Conservation (phyloP, 441 rosid species). For the Gossypium schwendimanii region DNA sequence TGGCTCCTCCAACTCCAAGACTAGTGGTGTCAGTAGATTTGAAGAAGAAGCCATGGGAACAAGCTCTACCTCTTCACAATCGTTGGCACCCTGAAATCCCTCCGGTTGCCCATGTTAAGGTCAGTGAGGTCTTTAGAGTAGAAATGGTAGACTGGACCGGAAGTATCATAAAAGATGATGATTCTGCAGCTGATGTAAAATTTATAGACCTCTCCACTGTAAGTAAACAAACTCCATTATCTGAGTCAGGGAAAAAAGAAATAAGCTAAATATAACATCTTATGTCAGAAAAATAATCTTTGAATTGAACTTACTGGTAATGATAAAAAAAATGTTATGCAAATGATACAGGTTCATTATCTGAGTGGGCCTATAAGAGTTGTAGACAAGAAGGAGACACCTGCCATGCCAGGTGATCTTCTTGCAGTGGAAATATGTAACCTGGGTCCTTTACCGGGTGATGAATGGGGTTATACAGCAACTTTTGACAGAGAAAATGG, state of each 20-base stretch:
- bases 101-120: slow-evolving; percentile 40
- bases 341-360: slow-evolving; percentile 63
- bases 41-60: slow-evolving; percentile 62
- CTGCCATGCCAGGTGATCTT: slow-evolving; percentile 75
- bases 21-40: slow-evolving; percentile 44
- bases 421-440: slow-evolving; percentile 82
- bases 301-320: background rate
- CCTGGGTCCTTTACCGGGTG: slow-evolving; percentile 84
- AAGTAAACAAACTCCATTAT: slow-evolving; percentile 23
- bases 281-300: background rate
- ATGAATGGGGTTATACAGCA: slow-evolving; percentile 89
- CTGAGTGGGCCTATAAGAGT: slow-evolving; percentile 76
- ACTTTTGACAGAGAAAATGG: slow-evolving; percentile 89
- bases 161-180: slow-evolving; percentile 57
- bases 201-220: slow-evolving; percentile 49
- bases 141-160: slow-evolving; percentile 85
- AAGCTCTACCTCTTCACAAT: slow-evolving; percentile 60
- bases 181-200: slow-evolving; percentile 54
- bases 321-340: background rate
- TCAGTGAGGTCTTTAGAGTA: slow-evolving; percentile 50
- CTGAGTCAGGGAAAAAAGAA: background rate
- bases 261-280: background rate
- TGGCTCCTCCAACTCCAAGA: slow-evolving; percentile 58
- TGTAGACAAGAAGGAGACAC: slow-evolving; percentile 54
- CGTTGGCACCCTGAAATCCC: slow-evolving; percentile 89